Evolutionary conservation across 768 basidiomycete species (phyloP), one percentile per base, ranked within the genome.

Genomic region (Russula virescens): DNA sequence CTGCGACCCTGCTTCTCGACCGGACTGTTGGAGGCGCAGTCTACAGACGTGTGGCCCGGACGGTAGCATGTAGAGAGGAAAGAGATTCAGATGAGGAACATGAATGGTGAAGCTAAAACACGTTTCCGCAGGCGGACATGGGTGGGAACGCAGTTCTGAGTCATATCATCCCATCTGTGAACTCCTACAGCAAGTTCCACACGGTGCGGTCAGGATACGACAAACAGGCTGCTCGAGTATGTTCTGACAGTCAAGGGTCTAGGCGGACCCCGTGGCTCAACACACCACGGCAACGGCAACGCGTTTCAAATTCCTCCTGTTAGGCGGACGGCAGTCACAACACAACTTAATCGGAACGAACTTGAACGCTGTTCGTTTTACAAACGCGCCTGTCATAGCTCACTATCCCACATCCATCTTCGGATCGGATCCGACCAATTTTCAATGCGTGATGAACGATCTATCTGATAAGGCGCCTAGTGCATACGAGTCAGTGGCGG

Each of bases 271-370:
- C 31, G 31, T 31, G 31, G 31, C 31, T 8, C 31, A 31, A 31
- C 31, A 31, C 8, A 31, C 31, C 31, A 31, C 31, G 31, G 31
- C 31, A 31, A 43, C 51, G 46, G 40, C 28, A 63, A n/a, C n/a
- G n/a, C n/a, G n/a, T 63, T 63, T 63, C 58, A 63, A 63, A 63
- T 63, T 54, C 7, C 34, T 35, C 43, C 23, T 7, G n/a, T 35
- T 9, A 48, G 19, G 31, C 31, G 31, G 31, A 31, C 31, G 31
- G 31, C 31, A 31, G 31, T 31, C 31, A 31, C 31, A 31, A 31
- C n/a, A n/a, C n/a, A n/a, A 31, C 47, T 58, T 60, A 54, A 60
- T 60, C 51, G 52, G 34, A 23, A 16, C 38, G 38, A 38, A 38
- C 38, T 38, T 38, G 13, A 38, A 38, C 13, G 38, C 38, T 38